Evolutionary conservation across 2,329 filamentous ascomycete genomes (phyloP).

Genomic region (Capronia americana): DNA sequence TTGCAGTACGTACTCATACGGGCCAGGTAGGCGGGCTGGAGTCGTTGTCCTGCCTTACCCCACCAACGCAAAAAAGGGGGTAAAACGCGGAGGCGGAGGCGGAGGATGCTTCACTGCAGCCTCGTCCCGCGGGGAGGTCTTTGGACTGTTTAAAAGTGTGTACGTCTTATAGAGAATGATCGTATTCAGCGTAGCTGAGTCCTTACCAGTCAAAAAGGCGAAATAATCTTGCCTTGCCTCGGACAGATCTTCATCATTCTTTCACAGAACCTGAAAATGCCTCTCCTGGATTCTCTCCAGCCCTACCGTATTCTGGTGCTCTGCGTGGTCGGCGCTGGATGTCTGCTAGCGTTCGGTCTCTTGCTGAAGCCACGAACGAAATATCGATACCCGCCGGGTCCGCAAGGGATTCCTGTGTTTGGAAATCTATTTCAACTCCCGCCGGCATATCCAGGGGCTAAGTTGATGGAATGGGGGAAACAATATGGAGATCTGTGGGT

Average conservation of each 20-base stretch:
- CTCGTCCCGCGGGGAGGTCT: neutral
- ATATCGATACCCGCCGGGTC: constrained; percentile 20
- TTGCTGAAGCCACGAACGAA: constrained; percentile 12
- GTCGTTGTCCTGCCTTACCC: neutral
- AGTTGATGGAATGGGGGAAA: constrained; percentile 44
- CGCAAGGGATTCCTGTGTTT: constrained; percentile 21
- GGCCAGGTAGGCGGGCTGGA: neutral
- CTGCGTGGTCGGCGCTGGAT: neutral
- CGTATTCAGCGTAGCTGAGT: too few relatives aligned
- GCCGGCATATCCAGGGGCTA: constrained; percentile 14
- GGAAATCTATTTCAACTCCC: constrained; percentile 24
- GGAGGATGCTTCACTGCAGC: neutral
- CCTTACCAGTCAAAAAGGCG: neutral
- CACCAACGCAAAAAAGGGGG: neutral
- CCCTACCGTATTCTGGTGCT: neutral
- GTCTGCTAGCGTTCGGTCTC: neutral
- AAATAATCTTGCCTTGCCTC: neutral
- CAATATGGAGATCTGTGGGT: constrained; percentile 56
- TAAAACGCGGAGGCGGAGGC: neutral
- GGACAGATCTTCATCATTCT: neutral
- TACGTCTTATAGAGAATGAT: neutral
- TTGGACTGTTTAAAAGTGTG: neutral
- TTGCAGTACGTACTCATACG: neutral
- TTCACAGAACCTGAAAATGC: neutral
- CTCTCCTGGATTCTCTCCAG: neutral